Evolutionary conservation across 768 basidiomycete genomes (phyloP).

Genomic region (Cystofilobasidium bisporidii): DNA sequence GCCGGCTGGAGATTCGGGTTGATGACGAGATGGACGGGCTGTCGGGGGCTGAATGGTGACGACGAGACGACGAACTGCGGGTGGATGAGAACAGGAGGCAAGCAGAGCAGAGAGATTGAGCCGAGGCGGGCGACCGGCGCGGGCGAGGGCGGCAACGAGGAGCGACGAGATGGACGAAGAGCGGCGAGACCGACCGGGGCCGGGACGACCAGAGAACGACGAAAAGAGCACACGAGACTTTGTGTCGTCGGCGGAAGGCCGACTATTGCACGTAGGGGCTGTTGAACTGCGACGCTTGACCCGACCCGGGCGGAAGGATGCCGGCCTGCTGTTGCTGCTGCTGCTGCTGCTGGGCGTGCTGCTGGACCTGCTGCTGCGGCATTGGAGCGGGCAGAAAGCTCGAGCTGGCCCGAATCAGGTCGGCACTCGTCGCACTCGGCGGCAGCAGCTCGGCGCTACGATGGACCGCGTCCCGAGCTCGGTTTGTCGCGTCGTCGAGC

Average conservation of each 20-base stretch:
- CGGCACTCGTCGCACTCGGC: constrained; percentile 15
- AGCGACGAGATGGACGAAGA: no score
- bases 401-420: constrained; percentile 13
- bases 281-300: neutral
- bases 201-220: no score
- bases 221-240: no score
- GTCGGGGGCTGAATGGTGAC: no score
- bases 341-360: constrained; percentile 1
- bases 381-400: neutral
- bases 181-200: no score
- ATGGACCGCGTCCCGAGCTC: constrained; percentile 19
- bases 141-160: no score
- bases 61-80: no score
- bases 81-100: no score
- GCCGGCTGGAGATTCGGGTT: no score
- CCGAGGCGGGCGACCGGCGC: no score
- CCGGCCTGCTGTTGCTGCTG: neutral
- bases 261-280: neutral
- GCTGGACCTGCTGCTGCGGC: constrained; percentile 1
- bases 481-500: constrained; percentile 13
- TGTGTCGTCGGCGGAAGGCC: neutral
- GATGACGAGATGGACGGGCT: no score
- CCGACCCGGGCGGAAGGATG: neutral
- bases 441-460: constrained; percentile 12
- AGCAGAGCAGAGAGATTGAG: no score